A percentile compares a stretch with the other conserved stretches of the same genome.
These are phyloP conservation scores for Zygoascus hellenicus DNA, from an alignment of 1,139 yeast species.

Conservation along the genomic window DNA sequence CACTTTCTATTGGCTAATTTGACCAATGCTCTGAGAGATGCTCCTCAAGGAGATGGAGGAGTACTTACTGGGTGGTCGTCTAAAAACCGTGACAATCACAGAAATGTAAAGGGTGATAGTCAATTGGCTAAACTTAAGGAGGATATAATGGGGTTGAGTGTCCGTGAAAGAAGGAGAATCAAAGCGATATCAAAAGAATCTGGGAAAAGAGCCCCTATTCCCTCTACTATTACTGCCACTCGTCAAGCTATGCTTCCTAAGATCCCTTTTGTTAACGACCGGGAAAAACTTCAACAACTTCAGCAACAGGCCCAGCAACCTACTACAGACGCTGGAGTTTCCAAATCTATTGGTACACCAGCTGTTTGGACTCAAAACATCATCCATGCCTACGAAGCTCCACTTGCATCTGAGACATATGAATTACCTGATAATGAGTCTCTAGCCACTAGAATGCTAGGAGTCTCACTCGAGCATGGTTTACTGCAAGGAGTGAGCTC, in stretches of 20 bases:
- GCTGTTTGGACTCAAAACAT: conserved; percentile 93
- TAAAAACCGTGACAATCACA: conserved; percentile 30
- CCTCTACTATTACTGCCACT: conserved; percentile 72
- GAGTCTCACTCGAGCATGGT: conserved; percentile 88
- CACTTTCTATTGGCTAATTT: conserved; percentile 72
- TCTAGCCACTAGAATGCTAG: conserved; percentile 63
- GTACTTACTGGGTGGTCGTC: conserved; percentile 44
- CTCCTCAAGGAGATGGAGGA: conserved; percentile 52
- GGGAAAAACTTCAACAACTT: conserved; percentile 26
- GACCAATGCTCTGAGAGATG: conserved; percentile 76
- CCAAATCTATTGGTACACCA: conserved; percentile 40
- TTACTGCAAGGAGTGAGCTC: conserved; percentile 73
- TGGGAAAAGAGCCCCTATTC: conserved; percentile 69
- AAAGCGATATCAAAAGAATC: conserved; percentile 72
- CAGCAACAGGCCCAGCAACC: conserved; percentile 8
- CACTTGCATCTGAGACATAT: conserved; percentile 68
- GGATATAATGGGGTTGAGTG: conserved; percentile 82
- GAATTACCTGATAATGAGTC: conserved; percentile 79
- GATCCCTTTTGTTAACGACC: conserved; percentile 63
- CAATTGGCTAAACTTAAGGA: conserved; percentile 80
- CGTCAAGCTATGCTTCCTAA: conserved; percentile 83
- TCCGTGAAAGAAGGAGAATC: conserved; percentile 77
- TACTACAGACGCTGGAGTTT: conserved; percentile 10
- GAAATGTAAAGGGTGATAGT: conserved; percentile 31
- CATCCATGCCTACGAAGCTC: conserved; percentile 80